phyloP scores from a whole-genome alignment of 768 basidiomycete genomes.

The Phlegmacium glaucopus region DNA sequence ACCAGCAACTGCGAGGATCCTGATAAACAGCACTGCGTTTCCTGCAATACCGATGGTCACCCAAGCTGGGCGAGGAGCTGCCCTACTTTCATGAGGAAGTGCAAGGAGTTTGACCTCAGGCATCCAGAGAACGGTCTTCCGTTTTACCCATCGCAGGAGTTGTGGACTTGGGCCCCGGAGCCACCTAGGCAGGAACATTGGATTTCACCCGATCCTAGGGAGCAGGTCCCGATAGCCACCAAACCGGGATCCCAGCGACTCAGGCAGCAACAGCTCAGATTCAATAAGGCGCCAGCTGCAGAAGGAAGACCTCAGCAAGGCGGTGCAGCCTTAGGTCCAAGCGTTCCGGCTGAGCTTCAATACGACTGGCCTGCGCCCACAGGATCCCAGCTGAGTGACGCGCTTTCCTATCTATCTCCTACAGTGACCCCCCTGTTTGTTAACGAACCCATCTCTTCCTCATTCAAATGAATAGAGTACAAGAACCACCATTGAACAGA shows the following conservation, averaged over 20 bases:
- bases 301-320: neutral
- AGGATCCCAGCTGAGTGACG: no score
- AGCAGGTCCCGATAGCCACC: neutral
- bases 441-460: neutral
- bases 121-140: constrained; percentile 17
- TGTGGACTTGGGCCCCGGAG: neutral
- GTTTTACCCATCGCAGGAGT: constrained; percentile 8
- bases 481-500: neutral
- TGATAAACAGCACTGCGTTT: constrained; percentile 4
- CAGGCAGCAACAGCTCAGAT: no score
- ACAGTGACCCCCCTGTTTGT: neutral
- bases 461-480: neutral
- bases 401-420: no score
- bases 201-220: neutral
- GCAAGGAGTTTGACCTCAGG: constrained; percentile 2
- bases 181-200: neutral
- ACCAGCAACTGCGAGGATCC: constrained; percentile 4
- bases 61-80: no score
- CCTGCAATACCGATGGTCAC: constrained; percentile 14
- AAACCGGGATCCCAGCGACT: neutral
- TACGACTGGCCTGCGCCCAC: no score
- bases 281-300: no score
- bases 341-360: neutral
- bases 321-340: neutral
- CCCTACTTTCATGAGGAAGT: constrained; percentile 11